Conservation (phyloP, 208 protist genomes). For the Acanthamoeba lenticulata region DNA sequence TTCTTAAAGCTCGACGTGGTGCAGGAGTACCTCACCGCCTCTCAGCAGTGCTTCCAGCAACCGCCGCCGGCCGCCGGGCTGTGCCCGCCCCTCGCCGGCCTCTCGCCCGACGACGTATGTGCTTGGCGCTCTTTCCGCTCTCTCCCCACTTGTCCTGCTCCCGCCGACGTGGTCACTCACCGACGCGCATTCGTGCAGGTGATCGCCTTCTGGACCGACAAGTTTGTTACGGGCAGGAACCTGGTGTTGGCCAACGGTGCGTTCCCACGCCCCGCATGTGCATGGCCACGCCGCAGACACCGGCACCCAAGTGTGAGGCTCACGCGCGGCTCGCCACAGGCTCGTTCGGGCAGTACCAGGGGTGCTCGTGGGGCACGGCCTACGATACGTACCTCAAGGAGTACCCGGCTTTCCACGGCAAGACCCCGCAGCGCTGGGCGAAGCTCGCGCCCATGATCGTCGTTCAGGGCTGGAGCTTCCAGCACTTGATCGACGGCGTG, state of each 20-base stretch:
- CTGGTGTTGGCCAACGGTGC: neutral
- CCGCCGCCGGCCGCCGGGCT: neutral
- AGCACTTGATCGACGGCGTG: constrained; percentile 40
- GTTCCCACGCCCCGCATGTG: neutral
- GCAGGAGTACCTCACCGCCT: neutral
- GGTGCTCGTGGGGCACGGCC: neutral
- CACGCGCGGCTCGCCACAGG: no score
- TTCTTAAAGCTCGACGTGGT: neutral
- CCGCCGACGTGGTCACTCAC: neutral
- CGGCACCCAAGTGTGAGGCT: no score
- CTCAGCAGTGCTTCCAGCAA: neutral
- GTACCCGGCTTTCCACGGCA: neutral
- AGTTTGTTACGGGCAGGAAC: neutral
- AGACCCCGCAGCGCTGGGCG: neutral
- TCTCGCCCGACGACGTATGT: neutral
- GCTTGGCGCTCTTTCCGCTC: neutral
- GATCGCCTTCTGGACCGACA: neutral
- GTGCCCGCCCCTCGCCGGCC: neutral
- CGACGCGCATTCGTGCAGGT: neutral
- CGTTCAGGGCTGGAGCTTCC: constrained; percentile 38
- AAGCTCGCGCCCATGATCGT: constrained; percentile 26
- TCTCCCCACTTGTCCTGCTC: no score
- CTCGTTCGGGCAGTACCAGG: neutral
- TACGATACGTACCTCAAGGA: constrained; percentile 32
- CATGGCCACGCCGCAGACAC: no score